These are phyloP conservation scores for Cryptococcus sp. DNA, from an alignment of 1,284 basidiomycete species.

Conservation along the genomic window DNA sequence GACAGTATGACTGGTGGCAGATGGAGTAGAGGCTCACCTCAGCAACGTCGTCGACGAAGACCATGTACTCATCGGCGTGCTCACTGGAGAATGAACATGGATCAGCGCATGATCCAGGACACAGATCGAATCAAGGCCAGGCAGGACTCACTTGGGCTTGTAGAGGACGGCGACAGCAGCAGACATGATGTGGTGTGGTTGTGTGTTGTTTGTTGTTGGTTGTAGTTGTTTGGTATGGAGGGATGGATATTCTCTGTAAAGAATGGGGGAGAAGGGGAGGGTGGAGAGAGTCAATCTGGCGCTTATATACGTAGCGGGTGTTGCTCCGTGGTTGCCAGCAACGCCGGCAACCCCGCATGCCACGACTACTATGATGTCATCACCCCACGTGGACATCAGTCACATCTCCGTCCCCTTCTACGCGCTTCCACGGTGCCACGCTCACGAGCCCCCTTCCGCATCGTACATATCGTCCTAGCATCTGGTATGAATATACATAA, in stretches of 20 bases:
- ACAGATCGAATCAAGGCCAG: neutral
- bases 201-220: neutral
- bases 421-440: too few species aligned
- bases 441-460: too few species aligned
- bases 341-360: too few species aligned
- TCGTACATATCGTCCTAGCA: too few species aligned
- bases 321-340: neutral
- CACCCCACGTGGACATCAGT: neutral
- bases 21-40: conserved; percentile 27
- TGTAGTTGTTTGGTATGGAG: neutral
- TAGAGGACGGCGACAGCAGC: conserved; percentile 21
- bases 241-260: neutral
- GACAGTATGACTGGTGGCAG: too few species aligned
- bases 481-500: too few species aligned
- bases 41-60: conserved; percentile 43
- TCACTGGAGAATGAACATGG: conserved; percentile 16
- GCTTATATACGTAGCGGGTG: conserved; percentile 1
- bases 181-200: neutral
- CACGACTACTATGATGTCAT: neutral
- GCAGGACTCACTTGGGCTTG: conserved; percentile 21
- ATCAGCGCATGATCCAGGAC: neutral
- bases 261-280: neutral
- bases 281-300: neutral
- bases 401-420: too few species aligned
- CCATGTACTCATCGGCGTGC: conserved; percentile 45